Percentiles rank a stretch among this genome's conserved stretches.
Conservation (phyloP, 768 basidiomycete species). For the Termitomyces sp. region DNA sequence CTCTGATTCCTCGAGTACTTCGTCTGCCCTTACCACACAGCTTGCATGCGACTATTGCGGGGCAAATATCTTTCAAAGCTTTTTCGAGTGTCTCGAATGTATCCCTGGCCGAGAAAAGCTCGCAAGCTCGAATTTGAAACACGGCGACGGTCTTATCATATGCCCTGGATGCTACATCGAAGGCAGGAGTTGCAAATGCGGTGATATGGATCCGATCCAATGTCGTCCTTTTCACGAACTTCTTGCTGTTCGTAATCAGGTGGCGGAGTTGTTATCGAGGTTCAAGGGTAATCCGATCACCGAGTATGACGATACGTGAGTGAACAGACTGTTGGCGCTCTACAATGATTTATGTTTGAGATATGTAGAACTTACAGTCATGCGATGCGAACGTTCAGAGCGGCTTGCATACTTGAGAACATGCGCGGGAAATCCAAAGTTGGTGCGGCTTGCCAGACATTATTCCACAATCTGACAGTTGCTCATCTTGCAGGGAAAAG, state of each 20-base stretch:
- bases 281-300: neutral
- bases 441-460: neutral
- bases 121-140: slow-evolving; percentile 3
- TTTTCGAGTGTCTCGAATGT: slow-evolving; percentile 64
- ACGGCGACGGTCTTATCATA: slow-evolving; percentile 42
- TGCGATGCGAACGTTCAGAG: slow-evolving; percentile 18
- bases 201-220: slow-evolving; percentile 55
- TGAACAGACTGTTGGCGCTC: neutral
- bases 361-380: neutral
- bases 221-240: slow-evolving; percentile 44
- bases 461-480: neutral
- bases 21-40: slow-evolving; percentile 16
- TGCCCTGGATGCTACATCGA: slow-evolving; percentile 78
- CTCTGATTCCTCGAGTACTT: neutral
- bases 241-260: slow-evolving; percentile 32
- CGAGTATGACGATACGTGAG: neutral
- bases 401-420: slow-evolving; percentile 23
- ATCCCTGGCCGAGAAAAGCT: slow-evolving; percentile 4
- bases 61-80: slow-evolving; percentile 76
- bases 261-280: slow-evolving; percentile 10
- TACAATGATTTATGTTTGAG: neutral
- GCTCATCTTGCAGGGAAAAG: neutral
- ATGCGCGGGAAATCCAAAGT: slow-evolving; percentile 12
- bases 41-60: slow-evolving; percentile 74
- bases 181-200: slow-evolving; percentile 65